Conservation (phyloP, 2,329 filamentous ascomycete species). For the Pseudomassariella vexata region DNA sequence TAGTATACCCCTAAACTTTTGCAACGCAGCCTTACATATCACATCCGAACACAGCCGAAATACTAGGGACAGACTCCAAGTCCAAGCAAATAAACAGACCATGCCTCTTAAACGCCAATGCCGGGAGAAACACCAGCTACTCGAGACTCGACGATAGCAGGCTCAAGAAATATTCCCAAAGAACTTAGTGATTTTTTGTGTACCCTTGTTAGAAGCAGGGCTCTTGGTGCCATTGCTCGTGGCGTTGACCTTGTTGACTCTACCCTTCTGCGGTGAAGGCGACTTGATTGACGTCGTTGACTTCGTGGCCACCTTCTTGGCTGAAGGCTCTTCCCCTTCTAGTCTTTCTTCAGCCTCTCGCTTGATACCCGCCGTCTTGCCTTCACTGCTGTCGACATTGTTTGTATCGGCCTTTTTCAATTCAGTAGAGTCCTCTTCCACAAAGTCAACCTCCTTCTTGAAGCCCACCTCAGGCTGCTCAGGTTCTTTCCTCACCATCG, state of each 20-base stretch:
- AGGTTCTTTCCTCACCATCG: too few species aligned
- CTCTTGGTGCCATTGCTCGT: conserved; percentile 33
- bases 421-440: conserved; percentile 7
- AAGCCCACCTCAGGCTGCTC: conserved; percentile 15
- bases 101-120: too few species aligned
- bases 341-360: conserved; percentile 17
- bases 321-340: conserved; percentile 19
- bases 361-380: conserved; percentile 15
- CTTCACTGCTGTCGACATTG: neutral
- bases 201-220: conserved; percentile 27
- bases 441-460: conserved; percentile 17
- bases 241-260: conserved; percentile 30
- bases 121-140: too few species aligned
- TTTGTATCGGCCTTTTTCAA: conserved; percentile 1
- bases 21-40: too few species aligned
- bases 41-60: too few species aligned
- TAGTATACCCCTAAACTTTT: too few species aligned
- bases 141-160: too few species aligned
- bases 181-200: conserved; percentile 42
- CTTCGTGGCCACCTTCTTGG: conserved; percentile 9
- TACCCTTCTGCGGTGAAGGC: conserved; percentile 16
- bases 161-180: conserved; percentile 37
- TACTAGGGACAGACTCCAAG: too few species aligned
- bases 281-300: conserved; percentile 12
- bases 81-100: too few species aligned